Conservation (phyloP, 2,329 filamentous ascomycete species). For the Penicillium sumatraense region DNA sequence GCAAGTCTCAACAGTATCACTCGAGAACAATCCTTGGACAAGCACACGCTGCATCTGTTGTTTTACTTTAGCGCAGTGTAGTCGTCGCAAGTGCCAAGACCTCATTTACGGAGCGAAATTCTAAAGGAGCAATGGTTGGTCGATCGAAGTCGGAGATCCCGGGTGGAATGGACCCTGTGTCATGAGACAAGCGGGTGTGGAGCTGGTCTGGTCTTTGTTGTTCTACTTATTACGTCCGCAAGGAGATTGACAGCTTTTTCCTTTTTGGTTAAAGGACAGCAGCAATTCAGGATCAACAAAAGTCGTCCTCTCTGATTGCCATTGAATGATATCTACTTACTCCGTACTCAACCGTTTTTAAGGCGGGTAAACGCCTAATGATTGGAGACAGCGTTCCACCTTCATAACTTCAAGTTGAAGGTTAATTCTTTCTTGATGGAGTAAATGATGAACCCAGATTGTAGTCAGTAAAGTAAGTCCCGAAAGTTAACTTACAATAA, state of each 20-base stretch:
- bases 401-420: too few species aligned
- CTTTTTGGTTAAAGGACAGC: neutral
- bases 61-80: neutral
- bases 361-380: too few species aligned
- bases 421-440: neutral
- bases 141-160: neutral
- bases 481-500: neutral
- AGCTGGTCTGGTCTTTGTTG: neutral
- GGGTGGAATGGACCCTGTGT: neutral
- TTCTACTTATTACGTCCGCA: too few species aligned
- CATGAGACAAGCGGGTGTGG: neutral
- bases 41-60: neutral
- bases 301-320: neutral
- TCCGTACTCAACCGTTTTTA: too few species aligned
- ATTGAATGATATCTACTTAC: too few species aligned
- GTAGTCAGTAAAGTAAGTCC: neutral
- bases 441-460: neutral
- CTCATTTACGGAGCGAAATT: neutral
- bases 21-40: neutral
- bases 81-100: constrained; percentile 2
- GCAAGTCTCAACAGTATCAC: neutral
- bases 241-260: too few species aligned
- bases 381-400: too few species aligned
- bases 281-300: constrained; percentile 1
- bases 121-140: neutral